Evolutionary conservation across 1,284 basidiomycete species (phyloP).

Genomic region (Puccinia sorghi): DNA sequence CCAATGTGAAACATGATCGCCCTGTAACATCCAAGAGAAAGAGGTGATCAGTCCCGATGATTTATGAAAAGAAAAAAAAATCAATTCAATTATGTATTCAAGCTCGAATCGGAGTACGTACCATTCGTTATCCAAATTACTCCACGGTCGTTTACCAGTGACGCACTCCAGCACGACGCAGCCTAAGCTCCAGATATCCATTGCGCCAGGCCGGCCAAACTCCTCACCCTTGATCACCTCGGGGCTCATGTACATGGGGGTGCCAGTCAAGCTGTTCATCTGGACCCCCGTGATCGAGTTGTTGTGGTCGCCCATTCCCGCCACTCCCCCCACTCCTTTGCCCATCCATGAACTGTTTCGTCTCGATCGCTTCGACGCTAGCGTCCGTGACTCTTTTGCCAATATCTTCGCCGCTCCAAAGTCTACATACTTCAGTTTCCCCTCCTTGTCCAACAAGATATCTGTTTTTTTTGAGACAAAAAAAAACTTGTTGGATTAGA

Average conservation of each 20-base stretch:
- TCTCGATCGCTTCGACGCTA: constrained; percentile 65
- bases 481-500: constrained; percentile 32
- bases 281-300: constrained; percentile 56
- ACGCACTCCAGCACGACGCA: constrained; percentile 96
- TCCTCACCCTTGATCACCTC: constrained; percentile 84
- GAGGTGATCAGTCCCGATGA: no score
- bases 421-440: constrained; percentile 96
- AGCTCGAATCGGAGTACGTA: constrained; percentile 60
- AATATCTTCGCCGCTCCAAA: constrained; percentile 98
- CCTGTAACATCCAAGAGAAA: constrained; percentile 62
- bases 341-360: background rate
- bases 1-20: constrained; percentile 99
- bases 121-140: constrained; percentile 99
- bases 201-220: constrained; percentile 80
- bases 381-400: constrained; percentile 85
- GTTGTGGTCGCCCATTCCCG: constrained; percentile 7
- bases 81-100: constrained; percentile 1
- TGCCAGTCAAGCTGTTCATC: constrained; percentile 73
- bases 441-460: constrained; percentile 85
- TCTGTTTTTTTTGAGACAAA: no score
- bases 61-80: background rate
- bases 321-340: constrained; percentile 56
- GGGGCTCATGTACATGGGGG: constrained; percentile 99
- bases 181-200: constrained; percentile 97
- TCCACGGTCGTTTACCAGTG: constrained; percentile 96